A percentile compares a stretch with the other conserved stretches of the same genome.
Evolutionary conservation across 1,139 yeast genomes (phyloP).

Genomic region (Suhomyces wounanorum): DNA sequence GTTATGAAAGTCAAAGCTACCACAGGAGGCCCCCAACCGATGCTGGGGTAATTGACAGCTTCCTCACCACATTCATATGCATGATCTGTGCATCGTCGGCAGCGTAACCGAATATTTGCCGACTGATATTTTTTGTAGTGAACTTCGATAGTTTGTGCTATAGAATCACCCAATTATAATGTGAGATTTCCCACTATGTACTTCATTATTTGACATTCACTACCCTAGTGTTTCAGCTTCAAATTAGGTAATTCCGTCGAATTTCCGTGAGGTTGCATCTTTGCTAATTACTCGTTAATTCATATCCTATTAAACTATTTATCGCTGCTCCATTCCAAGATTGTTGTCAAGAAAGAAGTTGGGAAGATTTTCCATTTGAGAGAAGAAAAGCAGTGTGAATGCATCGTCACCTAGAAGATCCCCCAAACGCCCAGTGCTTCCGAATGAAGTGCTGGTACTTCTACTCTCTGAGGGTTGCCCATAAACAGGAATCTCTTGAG

Average conservation of each 20-base stretch:
- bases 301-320: not conserved
- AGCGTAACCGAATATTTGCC: not conserved
- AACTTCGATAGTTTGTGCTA: not conserved
- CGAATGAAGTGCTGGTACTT: not conserved
- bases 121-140: not conserved
- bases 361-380: conserved; percentile 31
- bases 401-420: conserved; percentile 18
- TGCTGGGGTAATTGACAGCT: not conserved
- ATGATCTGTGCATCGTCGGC: not conserved
- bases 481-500: not conserved
- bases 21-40: too few species aligned
- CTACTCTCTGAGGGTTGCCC: not conserved
- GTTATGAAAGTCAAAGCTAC: too few species aligned
- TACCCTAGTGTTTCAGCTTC: not conserved
- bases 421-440: not conserved
- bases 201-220: too few species aligned
- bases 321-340: conserved; percentile 20
- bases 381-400: conserved; percentile 19
- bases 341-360: conserved; percentile 45
- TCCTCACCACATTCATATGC: not conserved
- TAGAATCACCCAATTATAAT: too few species aligned
- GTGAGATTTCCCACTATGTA: too few species aligned
- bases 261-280: too few species aligned
- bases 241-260: not conserved
- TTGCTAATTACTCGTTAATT: too few species aligned